Evolutionary conservation across 768 basidiomycete species (phyloP).

Genomic region (Panellus pusillus): DNA sequence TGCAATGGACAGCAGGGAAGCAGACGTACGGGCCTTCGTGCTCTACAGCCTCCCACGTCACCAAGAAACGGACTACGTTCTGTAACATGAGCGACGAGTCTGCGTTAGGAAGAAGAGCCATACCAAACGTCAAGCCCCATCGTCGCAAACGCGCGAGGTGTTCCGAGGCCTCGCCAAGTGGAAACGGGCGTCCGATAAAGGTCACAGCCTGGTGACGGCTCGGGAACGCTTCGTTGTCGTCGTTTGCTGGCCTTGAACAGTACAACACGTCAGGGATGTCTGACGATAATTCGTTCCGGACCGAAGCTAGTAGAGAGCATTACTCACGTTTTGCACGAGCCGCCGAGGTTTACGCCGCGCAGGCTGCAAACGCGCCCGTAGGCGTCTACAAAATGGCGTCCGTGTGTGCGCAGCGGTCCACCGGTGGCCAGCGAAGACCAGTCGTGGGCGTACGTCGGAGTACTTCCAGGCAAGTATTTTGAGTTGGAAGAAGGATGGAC

Average conservation of each 20-base stretch:
- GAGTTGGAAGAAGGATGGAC: slow-evolving; percentile 49
- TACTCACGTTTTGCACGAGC: slow-evolving; percentile 77
- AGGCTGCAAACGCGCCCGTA: slow-evolving; percentile 79
- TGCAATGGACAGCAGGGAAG: background rate
- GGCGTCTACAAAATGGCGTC: slow-evolving; percentile 80
- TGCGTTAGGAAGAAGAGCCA: slow-evolving; percentile 26
- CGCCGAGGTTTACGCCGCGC: slow-evolving; percentile 85
- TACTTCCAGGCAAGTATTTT: slow-evolving; percentile 48
- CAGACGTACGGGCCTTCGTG: slow-evolving; percentile 84
- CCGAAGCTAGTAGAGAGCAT: background rate
- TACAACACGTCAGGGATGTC: slow-evolving; percentile 10
- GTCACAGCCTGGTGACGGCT: slow-evolving; percentile 63
- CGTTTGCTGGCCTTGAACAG: slow-evolving; percentile 59
- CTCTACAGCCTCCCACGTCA: slow-evolving; percentile 97
- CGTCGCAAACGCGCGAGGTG: slow-evolving; percentile 77
- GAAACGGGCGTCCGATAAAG: slow-evolving; percentile 91
- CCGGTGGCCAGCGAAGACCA: slow-evolving; percentile 64
- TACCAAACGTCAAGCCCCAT: slow-evolving; percentile 89
- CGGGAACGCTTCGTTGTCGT: slow-evolving; percentile 69
- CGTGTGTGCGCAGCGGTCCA: slow-evolving; percentile 56
- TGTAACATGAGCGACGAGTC: background rate
- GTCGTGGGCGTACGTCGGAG: slow-evolving; percentile 64
- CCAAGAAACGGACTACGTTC: slow-evolving; percentile 76
- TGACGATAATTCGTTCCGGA: slow-evolving; percentile 1
- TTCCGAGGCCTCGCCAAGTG: slow-evolving; percentile 82